These are phyloP conservation scores for Xylariaceae sp. DNA, from an alignment of 2,329 filamentous ascomycete species.

Conservation along the genomic window DNA sequence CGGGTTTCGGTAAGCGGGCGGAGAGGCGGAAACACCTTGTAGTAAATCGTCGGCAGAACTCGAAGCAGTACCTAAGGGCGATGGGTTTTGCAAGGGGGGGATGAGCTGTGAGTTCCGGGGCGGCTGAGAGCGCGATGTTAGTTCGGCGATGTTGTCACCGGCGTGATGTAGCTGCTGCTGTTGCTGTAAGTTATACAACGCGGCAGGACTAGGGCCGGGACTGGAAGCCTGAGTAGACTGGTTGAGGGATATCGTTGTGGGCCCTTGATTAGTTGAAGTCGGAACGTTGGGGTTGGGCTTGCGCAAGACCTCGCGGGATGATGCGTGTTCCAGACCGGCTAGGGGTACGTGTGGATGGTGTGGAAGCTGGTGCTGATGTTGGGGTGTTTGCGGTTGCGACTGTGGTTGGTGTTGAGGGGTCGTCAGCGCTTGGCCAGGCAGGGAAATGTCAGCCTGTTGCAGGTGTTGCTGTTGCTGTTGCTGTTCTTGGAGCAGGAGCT, in stretches of 20 bases:
- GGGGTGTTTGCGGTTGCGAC: slow-evolving; percentile 25
- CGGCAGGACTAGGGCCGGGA: slow-evolving; percentile 20
- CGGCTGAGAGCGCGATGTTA: slow-evolving; percentile 48
- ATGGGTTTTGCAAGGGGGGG: slow-evolving; percentile 32
- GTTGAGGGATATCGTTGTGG: slow-evolving; percentile 35
- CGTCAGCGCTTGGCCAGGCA: slow-evolving; percentile 21
- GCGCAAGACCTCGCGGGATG: slow-evolving; percentile 26
- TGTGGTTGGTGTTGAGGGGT: slow-evolving; percentile 18
- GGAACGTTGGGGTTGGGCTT: slow-evolving; percentile 27
- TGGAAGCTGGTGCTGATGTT: slow-evolving; percentile 19
- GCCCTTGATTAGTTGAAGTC: slow-evolving; percentile 23
- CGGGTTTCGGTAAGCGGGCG: slow-evolving; percentile 22
- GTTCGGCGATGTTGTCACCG: slow-evolving; percentile 43
- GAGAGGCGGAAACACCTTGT: slow-evolving; percentile 29
- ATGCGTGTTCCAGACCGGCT: slow-evolving; percentile 21
- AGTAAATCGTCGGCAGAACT: slow-evolving; percentile 41
- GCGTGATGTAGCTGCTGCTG: slow-evolving; percentile 20
- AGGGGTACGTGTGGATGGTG: slow-evolving; percentile 27
- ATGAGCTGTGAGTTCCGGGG: slow-evolving; percentile 42
- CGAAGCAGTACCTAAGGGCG: slow-evolving; percentile 35
- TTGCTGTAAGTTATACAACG: slow-evolving; percentile 9
- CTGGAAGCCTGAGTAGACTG: slow-evolving; percentile 31
- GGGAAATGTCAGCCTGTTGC: slow-evolving; percentile 3
- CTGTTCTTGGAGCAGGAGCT: slow-evolving; percentile 15
- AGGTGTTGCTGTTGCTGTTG: slow-evolving; percentile 26